These are phyloP conservation scores for Lithospermum erythrorhizon DNA, from an alignment of 257 asterid genomes.

Conservation along the genomic window DNA sequence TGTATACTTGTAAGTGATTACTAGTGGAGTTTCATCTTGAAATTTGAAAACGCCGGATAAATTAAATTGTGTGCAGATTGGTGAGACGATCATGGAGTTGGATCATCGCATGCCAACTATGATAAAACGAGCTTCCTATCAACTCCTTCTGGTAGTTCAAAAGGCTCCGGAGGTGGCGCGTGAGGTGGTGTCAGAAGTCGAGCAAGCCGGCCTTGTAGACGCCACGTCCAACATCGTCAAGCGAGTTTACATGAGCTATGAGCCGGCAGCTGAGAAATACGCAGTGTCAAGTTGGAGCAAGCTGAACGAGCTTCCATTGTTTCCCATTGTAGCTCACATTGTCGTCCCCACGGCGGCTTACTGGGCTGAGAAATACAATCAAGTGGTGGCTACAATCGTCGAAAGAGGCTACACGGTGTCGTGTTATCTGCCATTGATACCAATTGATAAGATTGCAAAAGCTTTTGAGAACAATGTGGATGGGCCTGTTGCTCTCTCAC, in stretches of 20 bases:
- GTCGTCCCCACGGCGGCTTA: constrained; percentile 65
- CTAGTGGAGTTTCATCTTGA: too few relatives aligned
- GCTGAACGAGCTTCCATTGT: constrained; percentile 48
- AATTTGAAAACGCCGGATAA: neutral
- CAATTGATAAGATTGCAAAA: constrained; percentile 56
- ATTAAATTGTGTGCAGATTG: constrained; percentile 33
- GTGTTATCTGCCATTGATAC: constrained; percentile 49
- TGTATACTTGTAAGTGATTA: too few relatives aligned
- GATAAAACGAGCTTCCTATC: constrained; percentile 27
- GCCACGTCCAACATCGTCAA: constrained; percentile 26
- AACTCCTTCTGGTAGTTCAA: constrained; percentile 33
- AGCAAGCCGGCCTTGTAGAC: constrained; percentile 38
- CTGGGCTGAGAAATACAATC: constrained; percentile 76
- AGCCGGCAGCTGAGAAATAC: constrained; percentile 44
- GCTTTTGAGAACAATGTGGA: constrained; percentile 31
- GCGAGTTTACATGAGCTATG: constrained; percentile 27
- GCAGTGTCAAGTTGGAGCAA: constrained; percentile 56
- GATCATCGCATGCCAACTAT: constrained; percentile 42
- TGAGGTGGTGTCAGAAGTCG: constrained; percentile 44
- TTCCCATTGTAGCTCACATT: constrained; percentile 54
- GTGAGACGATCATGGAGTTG: constrained; percentile 30
- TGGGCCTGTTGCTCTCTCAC: neutral
- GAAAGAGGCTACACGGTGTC: constrained; percentile 40
- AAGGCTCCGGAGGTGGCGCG: constrained; percentile 40
- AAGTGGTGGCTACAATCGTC: constrained; percentile 24